Base-by-base conservation (phyloP, 164 flowering plant genomes). In the Piper longum region DNA sequence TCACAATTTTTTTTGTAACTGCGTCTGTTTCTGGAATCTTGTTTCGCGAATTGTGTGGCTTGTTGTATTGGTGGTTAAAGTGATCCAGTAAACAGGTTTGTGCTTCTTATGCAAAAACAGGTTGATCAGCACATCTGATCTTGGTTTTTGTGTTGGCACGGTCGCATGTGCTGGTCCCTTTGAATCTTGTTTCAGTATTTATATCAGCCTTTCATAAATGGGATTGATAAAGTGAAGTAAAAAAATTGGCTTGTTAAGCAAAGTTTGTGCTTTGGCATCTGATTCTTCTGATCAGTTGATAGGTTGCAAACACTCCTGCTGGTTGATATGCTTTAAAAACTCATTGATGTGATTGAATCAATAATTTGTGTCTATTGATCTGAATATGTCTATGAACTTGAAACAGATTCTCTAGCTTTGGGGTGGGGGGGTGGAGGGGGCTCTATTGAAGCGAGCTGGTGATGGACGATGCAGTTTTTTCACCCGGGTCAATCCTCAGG, bases 391-490 rank as follows among this genome's bases (percentile, higher is more conserved):
- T 41, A 4, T 41, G 62, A n/a, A n/a, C 7, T 26, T 36, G 56
- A 45, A 16, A 42, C 64, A 63, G 65, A 44, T 54, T 57, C 19
- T 17, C 41, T 36, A 26, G 41, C 41, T 57, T 41, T 7, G 4
- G 36, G 41, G 19, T 26, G 19, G 16, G 57, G 4, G 36, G 5
- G 3, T 48, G 52, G 52, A 36, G 36, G 60, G 36, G 2, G 12
- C 41, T 57, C 17, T 59, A 16, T 65, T 64, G 74, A 67, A 64
- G 67, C 61, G 57, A 72, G 26, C 56, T 59, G 52, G 68, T 64
- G 62, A 90, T 90, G 92, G 92, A 79, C 57, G 86, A 80, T 66
- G 75, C 64, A 14, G 57, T 66, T 66, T 72, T 79, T 51, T 74
- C 84, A 12, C 76, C 75, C 6, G 72, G 71, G 57, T 63, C 80